Conservation (phyloP, 2,329 filamentous ascomycete genomes). For the Ambrosiella cleistominuta region DNA sequence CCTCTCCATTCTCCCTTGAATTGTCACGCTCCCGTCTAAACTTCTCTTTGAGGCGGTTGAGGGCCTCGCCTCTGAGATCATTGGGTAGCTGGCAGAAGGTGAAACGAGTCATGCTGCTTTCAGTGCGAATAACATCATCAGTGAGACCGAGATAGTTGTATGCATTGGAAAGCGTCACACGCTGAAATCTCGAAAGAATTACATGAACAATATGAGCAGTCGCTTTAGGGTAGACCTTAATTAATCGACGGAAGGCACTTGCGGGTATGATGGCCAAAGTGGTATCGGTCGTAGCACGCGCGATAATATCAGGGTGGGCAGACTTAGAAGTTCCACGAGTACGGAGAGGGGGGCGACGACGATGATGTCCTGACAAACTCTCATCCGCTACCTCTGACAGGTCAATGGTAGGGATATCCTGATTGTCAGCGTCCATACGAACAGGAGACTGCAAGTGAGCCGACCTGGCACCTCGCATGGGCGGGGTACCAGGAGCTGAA, state of each 20-base stretch:
- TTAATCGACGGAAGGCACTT: constrained; percentile 82
- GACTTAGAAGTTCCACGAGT: constrained; percentile 43
- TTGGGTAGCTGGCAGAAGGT: constrained; percentile 86
- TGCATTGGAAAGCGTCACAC: constrained; percentile 85
- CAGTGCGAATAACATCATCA: constrained; percentile 78
- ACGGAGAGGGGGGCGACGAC: constrained; percentile 1
- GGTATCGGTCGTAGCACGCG: constrained; percentile 87
- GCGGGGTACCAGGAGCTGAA: constrained; percentile 11
- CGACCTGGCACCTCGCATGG: neutral
- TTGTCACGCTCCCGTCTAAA: constrained; percentile 73
- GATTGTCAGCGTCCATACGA: neutral
- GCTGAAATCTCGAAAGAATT: constrained; percentile 81
- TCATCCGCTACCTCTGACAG: constrained; percentile 1
- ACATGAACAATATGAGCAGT: constrained; percentile 96
- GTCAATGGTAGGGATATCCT: constrained; percentile 15
- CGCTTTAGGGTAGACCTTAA: constrained; percentile 85
- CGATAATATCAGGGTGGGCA: constrained; percentile 89
- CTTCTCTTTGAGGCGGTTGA: constrained; percentile 80
- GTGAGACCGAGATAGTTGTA: constrained; percentile 89
- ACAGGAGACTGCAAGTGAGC: neutral
- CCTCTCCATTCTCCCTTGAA: constrained; percentile 60
- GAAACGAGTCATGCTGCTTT: constrained; percentile 84
- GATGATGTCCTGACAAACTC: neutral
- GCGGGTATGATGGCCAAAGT: constrained; percentile 97
- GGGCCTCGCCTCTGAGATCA: constrained; percentile 63